Evolutionary conservation across 2,329 filamentous ascomycete genomes (phyloP).

Genomic region (Colletotrichum sp.): DNA sequence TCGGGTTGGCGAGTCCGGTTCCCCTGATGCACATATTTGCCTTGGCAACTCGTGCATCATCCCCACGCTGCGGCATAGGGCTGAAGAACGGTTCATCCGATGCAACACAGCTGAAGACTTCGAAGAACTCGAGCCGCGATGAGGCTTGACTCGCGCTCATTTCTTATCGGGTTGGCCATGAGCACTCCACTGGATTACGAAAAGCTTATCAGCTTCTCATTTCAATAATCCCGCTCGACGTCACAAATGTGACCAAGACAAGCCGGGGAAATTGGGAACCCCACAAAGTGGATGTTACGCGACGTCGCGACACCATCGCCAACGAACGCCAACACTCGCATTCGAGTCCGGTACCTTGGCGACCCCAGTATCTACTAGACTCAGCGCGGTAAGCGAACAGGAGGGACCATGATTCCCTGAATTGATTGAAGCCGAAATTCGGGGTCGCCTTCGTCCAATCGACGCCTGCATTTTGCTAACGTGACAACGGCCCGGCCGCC

Average conservation of each 20-base stretch:
- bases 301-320: constrained; percentile 15
- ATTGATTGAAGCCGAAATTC: neutral
- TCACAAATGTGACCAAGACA: neutral
- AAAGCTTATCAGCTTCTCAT: constrained; percentile 4
- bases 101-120: neutral
- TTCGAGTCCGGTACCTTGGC: neutral
- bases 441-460: neutral
- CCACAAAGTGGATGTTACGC: constrained; percentile 20
- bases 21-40: neutral
- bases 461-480: constrained; percentile 1
- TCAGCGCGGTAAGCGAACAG: constrained; percentile 10
- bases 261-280: constrained; percentile 7
- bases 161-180: neutral
- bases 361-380: neutral
- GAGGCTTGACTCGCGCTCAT: neutral
- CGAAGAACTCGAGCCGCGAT: neutral
- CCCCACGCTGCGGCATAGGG: neutral
- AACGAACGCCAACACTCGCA: neutral
- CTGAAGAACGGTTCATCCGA: neutral
- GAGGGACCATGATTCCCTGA: neutral
- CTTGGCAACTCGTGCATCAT: constrained; percentile 3
- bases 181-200: neutral
- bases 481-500: neutral
- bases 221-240: constrained; percentile 11
- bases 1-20: neutral